Base-by-base conservation (phyloP, 2,329 filamentous ascomycete species). In the Graphilbum fragrans region DNA sequence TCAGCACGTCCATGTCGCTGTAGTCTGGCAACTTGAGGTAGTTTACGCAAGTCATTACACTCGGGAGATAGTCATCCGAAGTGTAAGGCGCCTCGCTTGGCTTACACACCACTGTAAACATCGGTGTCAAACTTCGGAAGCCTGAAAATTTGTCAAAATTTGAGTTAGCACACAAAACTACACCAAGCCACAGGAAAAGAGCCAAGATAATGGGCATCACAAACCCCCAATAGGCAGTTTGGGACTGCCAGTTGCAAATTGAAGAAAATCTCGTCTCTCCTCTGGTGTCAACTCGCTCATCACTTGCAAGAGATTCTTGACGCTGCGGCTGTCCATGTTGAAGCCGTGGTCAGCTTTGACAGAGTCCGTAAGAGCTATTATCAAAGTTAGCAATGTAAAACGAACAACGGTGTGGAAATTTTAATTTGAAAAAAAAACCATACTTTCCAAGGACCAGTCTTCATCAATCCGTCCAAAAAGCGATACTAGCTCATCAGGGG, bases 11-110 rank as follows among this genome's bases (percentile, higher is more conserved):
- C 47, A 94, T 65, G 51, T 67, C 78, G 50, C 80, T 90, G 63
- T 98, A 98, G 61, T 98, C 86, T 18, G 92, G 92, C 55, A 98
- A 73, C 64, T 98, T 98, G 54, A 98, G 77, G 59, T 98, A 98
- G 62, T 98, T 98, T 62, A 94, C 92, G 59, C 93, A 98, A 11
- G 93, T 98, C 93, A 98, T 98, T 59, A 98, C 93, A 58, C 88
- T 96, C 12, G 93, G 92, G n/a, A 98, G 73, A 55, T 96, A 98
- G 64, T 98, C 92, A 56, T 98, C 92, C 5, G 90, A 90, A 4
- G 81, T 82, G 59, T 88, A 92, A 2, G 92, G 92, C 16, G 86
- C 79, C 57, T 98, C 92, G 60, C 86, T 94, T n/a, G 90, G 90
- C 62, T 95, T 95, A 72, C 92, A 96, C 35, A 98, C 92, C 47